Conservation (phyloP, 768 basidiomycete species). For the Terana coerulea region DNA sequence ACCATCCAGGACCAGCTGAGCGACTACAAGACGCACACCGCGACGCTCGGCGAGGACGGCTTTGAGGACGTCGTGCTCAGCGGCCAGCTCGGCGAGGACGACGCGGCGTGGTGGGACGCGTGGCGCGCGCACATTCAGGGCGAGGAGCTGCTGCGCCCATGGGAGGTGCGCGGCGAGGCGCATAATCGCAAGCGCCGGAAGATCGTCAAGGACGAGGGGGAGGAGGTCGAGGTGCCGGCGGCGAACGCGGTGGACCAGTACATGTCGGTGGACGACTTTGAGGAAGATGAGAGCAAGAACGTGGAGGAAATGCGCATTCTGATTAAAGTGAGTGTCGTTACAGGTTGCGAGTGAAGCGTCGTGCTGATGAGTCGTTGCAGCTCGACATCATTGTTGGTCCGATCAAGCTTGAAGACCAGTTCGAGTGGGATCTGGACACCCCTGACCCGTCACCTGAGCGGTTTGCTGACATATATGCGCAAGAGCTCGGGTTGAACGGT, state of each 20-base stretch:
- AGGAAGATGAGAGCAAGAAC: constrained; percentile 59
- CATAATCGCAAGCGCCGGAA: constrained; percentile 42
- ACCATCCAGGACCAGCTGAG: constrained; percentile 86
- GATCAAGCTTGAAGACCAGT: constrained; percentile 92
- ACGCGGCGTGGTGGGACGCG: constrained; percentile 62
- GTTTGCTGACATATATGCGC: constrained; percentile 83
- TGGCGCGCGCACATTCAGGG: constrained; percentile 59
- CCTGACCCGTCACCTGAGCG: constrained; percentile 80
- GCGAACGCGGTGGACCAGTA: constrained; percentile 24
- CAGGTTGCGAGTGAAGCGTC: background rate
- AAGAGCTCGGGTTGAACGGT: constrained; percentile 84
- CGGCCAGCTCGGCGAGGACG: constrained; percentile 48
- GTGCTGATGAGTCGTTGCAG: constrained; percentile 38
- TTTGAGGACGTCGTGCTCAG: constrained; percentile 30
- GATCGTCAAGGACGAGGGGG: constrained; percentile 28
- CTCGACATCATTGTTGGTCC: constrained; percentile 93
- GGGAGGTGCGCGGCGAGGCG: constrained; percentile 25
- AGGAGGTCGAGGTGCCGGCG: constrained; percentile 6
- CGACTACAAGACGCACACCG: constrained; percentile 70
- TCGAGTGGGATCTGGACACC: constrained; percentile 96
- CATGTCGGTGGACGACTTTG: constrained; percentile 56
- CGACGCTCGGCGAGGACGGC: constrained; percentile 43
- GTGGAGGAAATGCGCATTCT: constrained; percentile 89
- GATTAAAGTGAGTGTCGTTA: constrained; percentile 64
- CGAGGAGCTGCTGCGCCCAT: constrained; percentile 29